These are phyloP conservation scores for Myochromella boudieri DNA, from an alignment of 768 basidiomycete genomes.

Conservation along the genomic window DNA sequence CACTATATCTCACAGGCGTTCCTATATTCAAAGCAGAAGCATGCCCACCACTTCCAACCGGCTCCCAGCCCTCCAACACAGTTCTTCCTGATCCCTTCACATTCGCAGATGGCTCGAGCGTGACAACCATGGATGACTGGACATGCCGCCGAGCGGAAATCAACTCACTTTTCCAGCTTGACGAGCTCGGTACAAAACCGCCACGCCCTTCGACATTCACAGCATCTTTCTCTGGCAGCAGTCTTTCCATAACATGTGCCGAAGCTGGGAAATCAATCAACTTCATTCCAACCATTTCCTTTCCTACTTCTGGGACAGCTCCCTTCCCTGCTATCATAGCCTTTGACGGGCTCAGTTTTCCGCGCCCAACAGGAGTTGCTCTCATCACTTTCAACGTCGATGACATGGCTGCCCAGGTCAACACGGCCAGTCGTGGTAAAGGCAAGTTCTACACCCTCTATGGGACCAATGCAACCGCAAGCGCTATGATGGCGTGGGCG, in stretches of 20 bases:
- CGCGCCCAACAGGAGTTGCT: conserved; percentile 34
- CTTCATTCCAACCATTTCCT: conserved; percentile 44
- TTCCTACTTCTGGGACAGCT: conserved; percentile 34
- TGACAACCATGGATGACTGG: conserved; percentile 44
- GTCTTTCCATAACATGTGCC: conserved; percentile 45
- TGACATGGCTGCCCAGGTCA: conserved; percentile 49
- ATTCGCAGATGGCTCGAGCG: conserved; percentile 41
- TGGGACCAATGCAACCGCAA: conserved; percentile 41
- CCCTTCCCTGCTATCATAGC: conserved; percentile 55
- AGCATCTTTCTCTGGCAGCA: conserved; percentile 38
- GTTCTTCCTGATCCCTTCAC: conserved; percentile 53
- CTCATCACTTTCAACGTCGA: conserved; percentile 50
- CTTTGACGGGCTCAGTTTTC: conserved; percentile 40
- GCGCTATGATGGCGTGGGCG: conserved; percentile 58
- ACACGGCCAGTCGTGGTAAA: conserved; percentile 42
- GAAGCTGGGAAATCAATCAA: conserved; percentile 44
- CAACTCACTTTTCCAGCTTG: conserved; percentile 42
- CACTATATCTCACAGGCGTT: no score
- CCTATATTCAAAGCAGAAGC: no score
- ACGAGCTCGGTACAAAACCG: conserved; percentile 52
- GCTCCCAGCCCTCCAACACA: background rate
- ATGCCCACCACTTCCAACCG: background rate
- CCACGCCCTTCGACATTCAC: conserved; percentile 41
- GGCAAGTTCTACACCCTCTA: conserved; percentile 59
- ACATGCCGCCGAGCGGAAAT: conserved; percentile 49